Evolutionary conservation across 2,329 filamentous ascomycete genomes (phyloP), one percentile per base, ranked within the genome.

Genomic region (Arthrobotrys iridis): DNA sequence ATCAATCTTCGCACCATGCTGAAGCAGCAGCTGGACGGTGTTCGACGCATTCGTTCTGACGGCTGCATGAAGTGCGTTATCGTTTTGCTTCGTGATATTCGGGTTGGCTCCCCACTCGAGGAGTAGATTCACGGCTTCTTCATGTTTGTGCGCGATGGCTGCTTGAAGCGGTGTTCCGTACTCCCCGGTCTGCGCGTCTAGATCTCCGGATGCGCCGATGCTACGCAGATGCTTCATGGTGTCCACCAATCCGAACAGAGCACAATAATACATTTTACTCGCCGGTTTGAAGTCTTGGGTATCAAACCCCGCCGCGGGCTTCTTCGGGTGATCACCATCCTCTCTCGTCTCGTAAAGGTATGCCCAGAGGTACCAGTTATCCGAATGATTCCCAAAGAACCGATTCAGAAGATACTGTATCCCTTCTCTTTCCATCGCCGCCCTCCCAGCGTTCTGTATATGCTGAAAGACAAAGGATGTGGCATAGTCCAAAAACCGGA

Each of bases 321-420:
- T 46, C 7, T 46, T 22, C 4, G 63, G 48, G n/a, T 5, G 15
- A 18, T 62, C 65, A 1, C 57, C 46, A 60, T 52, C 57, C 24
- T 58, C 37, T 20, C 28, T 33, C n/a, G 43, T 70, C 26, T 62
- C 57, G 18, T 70, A 70, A 28, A 70, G 45, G 24, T 62, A 62
- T 1, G 65, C 55, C 65, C 65, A 70, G 10, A 70, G 65, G 28
- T 70, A 70, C 65, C 65, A 70, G 45, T 70, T 70, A 7, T 70
- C 65, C 1, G 55, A 33, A 30, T 70, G 65, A 11, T 62, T 45
- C 22, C 55, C 65, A 35, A 70, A 70, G 35, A 70, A 70, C 33
- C 60, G 52, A 22, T 70, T 70, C 18, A 70, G 33, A 55, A 70
- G 57, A 11, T 22, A 22, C 22, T 62, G 65, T 20, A 62, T 18